phyloP scores from a whole-genome alignment of 148 eudicot genomes.

The Nepenthes mirabilis region DNA sequence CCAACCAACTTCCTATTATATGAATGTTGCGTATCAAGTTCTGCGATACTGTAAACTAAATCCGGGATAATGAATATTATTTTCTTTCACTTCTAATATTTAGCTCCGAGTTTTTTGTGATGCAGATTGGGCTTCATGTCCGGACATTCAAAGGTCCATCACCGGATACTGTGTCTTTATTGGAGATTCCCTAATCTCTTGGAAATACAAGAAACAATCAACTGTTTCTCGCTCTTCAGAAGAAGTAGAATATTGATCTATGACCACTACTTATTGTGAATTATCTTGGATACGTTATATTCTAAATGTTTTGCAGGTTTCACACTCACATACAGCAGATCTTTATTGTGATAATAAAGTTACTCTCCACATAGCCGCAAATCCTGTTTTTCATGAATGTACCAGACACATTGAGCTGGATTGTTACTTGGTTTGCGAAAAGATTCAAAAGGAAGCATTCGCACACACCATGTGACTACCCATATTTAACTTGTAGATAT shows the following conservation, averaged over 20 bases:
- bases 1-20: background rate
- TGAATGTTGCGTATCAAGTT: background rate
- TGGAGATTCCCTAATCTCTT: background rate
- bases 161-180: background rate
- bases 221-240: background rate
- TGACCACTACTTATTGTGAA: background rate
- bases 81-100: background rate
- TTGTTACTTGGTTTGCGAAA: background rate
- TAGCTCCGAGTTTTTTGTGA: background rate
- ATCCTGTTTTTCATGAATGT: background rate
- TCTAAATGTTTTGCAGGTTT: background rate
- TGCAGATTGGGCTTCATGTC: background rate
- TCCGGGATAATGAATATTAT: background rate
- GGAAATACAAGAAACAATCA: background rate
- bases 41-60: background rate
- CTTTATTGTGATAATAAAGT: background rate
- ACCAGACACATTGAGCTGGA: background rate
- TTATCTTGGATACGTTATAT: background rate
- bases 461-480: background rate
- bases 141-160: background rate
- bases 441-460: background rate
- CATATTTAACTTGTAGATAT: background rate
- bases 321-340: background rate
- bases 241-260: background rate
- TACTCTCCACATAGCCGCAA: background rate